These are phyloP conservation scores for Tuber melanosporum DNA, from an alignment of 495 filamentous ascomycete species.

Conservation along the genomic window DNA sequence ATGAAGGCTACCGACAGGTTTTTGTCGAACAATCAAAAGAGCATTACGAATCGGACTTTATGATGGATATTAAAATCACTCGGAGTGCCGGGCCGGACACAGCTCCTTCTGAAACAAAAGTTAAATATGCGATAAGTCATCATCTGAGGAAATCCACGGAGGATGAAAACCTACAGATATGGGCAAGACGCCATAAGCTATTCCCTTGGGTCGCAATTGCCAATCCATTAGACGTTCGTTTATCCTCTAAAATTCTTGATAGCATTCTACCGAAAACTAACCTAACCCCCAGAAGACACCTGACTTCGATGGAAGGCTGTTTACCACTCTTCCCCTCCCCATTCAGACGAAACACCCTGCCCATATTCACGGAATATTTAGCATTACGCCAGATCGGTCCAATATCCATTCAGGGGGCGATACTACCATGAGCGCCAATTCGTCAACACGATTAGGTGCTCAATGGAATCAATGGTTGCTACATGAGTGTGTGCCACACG, in stretches of 20 bases:
- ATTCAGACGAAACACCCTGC: slow-evolving; percentile 44
- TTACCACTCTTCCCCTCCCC: slow-evolving; percentile 46
- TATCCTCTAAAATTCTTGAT: not conserved
- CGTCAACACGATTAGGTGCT: slow-evolving; percentile 27
- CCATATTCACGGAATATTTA: slow-evolving; percentile 47
- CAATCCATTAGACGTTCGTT: slow-evolving; percentile 39
- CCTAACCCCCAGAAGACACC: slow-evolving; percentile 8
- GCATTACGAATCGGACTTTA: slow-evolving; percentile 24
- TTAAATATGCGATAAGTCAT: slow-evolving; percentile 30
- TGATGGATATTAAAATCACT: slow-evolving; percentile 21
- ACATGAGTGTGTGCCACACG: slow-evolving; percentile 36
- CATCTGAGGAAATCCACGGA: slow-evolving; percentile 18
- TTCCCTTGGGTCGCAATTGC: slow-evolving; percentile 47
- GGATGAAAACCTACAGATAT: slow-evolving; percentile 34
- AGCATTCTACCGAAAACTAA: slow-evolving; percentile 8
- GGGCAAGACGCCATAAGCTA: slow-evolving; percentile 43
- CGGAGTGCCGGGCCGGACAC: slow-evolving; percentile 3
- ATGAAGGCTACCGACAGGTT: slow-evolving; percentile 25
- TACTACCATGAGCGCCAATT: slow-evolving; percentile 33
- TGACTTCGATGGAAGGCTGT: slow-evolving; percentile 38
- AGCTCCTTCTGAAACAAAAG: slow-evolving; percentile 6
- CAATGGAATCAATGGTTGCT: slow-evolving; percentile 46
- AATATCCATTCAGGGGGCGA: slow-evolving; percentile 42
- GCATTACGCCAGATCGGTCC: slow-evolving; percentile 44
- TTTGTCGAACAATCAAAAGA: slow-evolving; percentile 26